Percentiles rank a stretch among this genome's conserved stretches.
Evolutionary conservation across 2,329 filamentous ascomycete genomes (phyloP).

Genomic region (Magnaporthiopsis rhizophila): DNA sequence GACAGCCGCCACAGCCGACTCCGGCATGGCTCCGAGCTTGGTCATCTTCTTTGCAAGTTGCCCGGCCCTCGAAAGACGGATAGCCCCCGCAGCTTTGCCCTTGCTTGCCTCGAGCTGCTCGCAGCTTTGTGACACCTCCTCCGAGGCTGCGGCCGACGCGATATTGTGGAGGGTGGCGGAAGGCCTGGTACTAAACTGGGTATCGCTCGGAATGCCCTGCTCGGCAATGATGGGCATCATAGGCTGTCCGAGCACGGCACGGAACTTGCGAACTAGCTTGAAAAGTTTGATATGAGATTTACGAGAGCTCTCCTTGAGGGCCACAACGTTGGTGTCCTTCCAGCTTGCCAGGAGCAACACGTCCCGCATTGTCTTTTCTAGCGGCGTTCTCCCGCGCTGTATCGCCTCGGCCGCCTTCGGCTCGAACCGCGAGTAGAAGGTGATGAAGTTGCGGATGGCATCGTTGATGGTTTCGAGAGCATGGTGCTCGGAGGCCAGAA

Average conservation of each 20-base stretch:
- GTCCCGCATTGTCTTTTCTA: constrained; percentile 92
- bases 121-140: constrained; percentile 26
- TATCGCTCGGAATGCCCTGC: constrained; percentile 49
- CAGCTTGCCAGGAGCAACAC: constrained; percentile 91
- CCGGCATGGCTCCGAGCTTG: constrained; percentile 46
- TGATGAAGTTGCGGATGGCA: constrained; percentile 68
- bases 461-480: constrained; percentile 49
- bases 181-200: constrained; percentile 11
- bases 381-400: constrained; percentile 54
- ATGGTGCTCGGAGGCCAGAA: constrained; percentile 53
- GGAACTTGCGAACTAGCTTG: constrained; percentile 84
- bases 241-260: constrained; percentile 67
- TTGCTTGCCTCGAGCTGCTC: constrained; percentile 28
- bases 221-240: constrained; percentile 54
- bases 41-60: constrained; percentile 53
- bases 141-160: constrained; percentile 12
- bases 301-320: constrained; percentile 79
- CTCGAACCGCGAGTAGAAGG: constrained; percentile 66
- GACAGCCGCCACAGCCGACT: constrained; percentile 46
- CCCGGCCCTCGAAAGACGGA: constrained; percentile 62
- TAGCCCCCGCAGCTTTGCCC: constrained; percentile 31
- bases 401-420: constrained; percentile 57
- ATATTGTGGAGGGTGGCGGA: not conserved
- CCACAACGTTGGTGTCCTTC: constrained; percentile 95
- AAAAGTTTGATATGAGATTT: constrained; percentile 90